A percentile compares a stretch with the other conserved stretches of the same genome.
phyloP scores from a whole-genome alignment of 192 early-diverging fungal species.

The Irineochytrium annulatum region DNA sequence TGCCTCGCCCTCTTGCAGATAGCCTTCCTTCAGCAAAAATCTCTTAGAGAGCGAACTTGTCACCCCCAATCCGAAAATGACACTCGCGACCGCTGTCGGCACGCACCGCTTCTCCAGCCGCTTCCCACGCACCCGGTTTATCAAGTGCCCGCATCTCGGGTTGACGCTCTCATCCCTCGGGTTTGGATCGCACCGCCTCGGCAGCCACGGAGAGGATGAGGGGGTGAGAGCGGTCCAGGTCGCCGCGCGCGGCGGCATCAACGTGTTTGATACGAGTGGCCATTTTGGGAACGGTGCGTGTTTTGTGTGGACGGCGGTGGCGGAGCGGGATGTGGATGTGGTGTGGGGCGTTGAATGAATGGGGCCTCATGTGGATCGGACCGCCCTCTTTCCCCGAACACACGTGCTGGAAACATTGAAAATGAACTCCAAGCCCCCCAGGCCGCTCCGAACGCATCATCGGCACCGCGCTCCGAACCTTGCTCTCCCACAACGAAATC shows the following conservation, averaged over 20 bases:
- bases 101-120: no score
- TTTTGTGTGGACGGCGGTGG: not conserved
- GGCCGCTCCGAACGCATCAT: conserved; percentile 57
- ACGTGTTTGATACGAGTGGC: conserved; percentile 68
- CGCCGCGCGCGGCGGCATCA: conserved; percentile 60
- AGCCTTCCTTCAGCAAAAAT: no score
- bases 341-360: not conserved
- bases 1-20: no score
- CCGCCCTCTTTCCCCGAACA: not conserved
- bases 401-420: not conserved
- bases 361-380: not conserved
- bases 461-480: conserved; percentile 41
- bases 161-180: no score
- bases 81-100: no score
- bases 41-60: no score
- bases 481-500: conserved; percentile 5
- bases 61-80: no score
- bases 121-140: no score
- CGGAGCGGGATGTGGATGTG: not conserved
- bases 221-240: conserved; percentile 47
- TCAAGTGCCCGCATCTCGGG: no score
- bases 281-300: conserved; percentile 65
- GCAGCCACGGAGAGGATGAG: conserved; percentile 14
- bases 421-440: no score
- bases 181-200: conserved; percentile 63